Percentiles rank a stretch among this genome's conserved stretches.
These are phyloP conservation scores for Cryptococcus maquisensis DNA, from an alignment of 1,284 basidiomycete species.

Conservation along the genomic window DNA sequence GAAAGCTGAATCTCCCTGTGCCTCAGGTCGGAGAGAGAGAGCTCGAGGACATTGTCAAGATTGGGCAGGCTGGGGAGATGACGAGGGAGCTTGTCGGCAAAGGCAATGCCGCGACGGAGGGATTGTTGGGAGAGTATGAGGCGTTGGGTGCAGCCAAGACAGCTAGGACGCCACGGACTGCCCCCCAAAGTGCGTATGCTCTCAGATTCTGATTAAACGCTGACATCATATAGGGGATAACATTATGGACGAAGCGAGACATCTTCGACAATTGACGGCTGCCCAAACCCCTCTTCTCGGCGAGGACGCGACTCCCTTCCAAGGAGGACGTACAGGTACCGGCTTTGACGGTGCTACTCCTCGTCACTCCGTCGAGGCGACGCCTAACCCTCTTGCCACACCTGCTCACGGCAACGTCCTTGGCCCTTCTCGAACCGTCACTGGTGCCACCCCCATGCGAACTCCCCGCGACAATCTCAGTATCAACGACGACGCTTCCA, in stretches of 20 bases:
- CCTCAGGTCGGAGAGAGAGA: conserved; percentile 96
- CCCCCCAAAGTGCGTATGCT: conserved; percentile 71
- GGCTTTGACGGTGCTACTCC: conserved; percentile 91
- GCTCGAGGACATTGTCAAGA: conserved; percentile 97
- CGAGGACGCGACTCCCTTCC: conserved; percentile 64
- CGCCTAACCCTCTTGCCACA: conserved; percentile 86
- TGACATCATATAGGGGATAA: conserved; percentile 65
- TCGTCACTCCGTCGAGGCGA: conserved; percentile 78
- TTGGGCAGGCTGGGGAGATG: conserved; percentile 86
- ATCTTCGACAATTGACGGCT: conserved; percentile 85
- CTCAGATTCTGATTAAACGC: neutral
- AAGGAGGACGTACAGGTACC: conserved; percentile 63
- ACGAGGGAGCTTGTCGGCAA: conserved; percentile 71
- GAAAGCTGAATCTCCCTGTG: conserved; percentile 77
- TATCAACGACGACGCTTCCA: conserved; percentile 68
- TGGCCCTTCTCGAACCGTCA: neutral
- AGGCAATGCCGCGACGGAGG: conserved; percentile 77
- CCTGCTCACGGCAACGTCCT: conserved; percentile 57
- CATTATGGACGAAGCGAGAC: conserved; percentile 89
- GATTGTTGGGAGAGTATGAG: conserved; percentile 87
- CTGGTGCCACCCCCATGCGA: conserved; percentile 68
- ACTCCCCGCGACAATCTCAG: conserved; percentile 85
- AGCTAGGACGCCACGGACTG: conserved; percentile 87
- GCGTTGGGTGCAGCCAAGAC: conserved; percentile 79
- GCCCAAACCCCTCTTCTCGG: conserved; percentile 92